phyloP scores from a whole-genome alignment of 345 rosid species.

The Linum tenue region DNA sequence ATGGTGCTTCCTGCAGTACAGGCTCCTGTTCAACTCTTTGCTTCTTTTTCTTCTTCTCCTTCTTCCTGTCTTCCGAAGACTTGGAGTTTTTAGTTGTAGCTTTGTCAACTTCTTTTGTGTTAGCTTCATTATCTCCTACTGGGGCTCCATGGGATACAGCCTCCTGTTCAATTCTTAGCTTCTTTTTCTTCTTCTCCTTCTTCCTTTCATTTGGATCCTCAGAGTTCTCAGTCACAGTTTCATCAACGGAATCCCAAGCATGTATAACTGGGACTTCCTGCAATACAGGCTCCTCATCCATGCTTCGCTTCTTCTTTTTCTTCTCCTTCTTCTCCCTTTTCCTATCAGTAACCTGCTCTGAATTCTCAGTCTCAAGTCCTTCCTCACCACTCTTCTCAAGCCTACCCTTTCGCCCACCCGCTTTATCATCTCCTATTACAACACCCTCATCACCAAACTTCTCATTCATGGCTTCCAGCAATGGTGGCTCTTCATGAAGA shows the following conservation, averaged over 20 bases:
- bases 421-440: background rate
- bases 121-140: background rate
- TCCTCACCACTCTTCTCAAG: too few relatives aligned
- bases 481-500: too few relatives aligned
- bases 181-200: conserved; percentile 1
- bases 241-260: too few relatives aligned
- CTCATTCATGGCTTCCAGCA: background rate
- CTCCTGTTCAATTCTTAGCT: background rate
- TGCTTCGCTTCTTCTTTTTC: too few relatives aligned
- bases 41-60: background rate
- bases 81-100: background rate
- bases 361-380: background rate
- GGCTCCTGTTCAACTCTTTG: background rate
- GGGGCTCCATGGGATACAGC: background rate
- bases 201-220: background rate
- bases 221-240: background rate
- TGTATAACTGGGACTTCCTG: too few relatives aligned
- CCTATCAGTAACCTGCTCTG: background rate
- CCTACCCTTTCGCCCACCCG: background rate
- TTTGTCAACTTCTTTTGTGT: background rate
- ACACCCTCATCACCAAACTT: background rate
- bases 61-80: background rate
- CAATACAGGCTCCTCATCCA: too few relatives aligned
- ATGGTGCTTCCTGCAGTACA: background rate
- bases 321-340: background rate